Evolutionary conservation across 73 alveolate species (phyloP), one percentile per base, ranked within the genome.

Genomic region (Paramecium pentaurelia): DNA sequence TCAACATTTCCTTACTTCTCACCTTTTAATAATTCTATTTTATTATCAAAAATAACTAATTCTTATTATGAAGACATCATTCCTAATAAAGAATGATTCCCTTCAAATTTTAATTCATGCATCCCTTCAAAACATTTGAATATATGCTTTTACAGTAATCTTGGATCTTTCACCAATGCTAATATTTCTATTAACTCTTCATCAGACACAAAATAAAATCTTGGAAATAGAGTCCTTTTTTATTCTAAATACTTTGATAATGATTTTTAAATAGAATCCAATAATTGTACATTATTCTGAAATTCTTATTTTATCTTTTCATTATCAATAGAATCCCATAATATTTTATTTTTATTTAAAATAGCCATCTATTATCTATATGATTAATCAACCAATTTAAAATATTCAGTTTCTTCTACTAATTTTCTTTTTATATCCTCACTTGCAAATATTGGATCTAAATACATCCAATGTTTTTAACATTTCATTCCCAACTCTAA

Each of bases 91-190:
- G 96, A 98, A 93, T 95, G 97, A 36, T 97, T 71, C 14, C 96
- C 94, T 64, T 92, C 94, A 73, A 98, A 96, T 75, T 93, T 93
- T 18, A 97, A 96, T 88, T 93, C 93, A 77, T 96, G 88, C 20
- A 98, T 97, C 14, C 99, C 99, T 91, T 98, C 99, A 80, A 98
- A 98, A 86, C 99, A 96, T 94, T 98, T 98, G 94, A 97, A 96
- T 37, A 98, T 93, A 88, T 96, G 98, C 71, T 95, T 97, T 68
- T 98, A 93, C 8, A 98, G 96, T 89, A 94, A 88, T 18, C 95
- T 86, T 14, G 99, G 99, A 70, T 98, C 98, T 77, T 97, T 95
- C 59, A 99, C 94, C 32, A 97, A 96, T 14, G 99, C 97, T 93
- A 98, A 94, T 34, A 98, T 97, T 94, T 97, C 98, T 70, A 98